These are phyloP conservation scores for Suillus hirtellus DNA, from an alignment of 768 basidiomycete genomes.

Conservation along the genomic window DNA sequence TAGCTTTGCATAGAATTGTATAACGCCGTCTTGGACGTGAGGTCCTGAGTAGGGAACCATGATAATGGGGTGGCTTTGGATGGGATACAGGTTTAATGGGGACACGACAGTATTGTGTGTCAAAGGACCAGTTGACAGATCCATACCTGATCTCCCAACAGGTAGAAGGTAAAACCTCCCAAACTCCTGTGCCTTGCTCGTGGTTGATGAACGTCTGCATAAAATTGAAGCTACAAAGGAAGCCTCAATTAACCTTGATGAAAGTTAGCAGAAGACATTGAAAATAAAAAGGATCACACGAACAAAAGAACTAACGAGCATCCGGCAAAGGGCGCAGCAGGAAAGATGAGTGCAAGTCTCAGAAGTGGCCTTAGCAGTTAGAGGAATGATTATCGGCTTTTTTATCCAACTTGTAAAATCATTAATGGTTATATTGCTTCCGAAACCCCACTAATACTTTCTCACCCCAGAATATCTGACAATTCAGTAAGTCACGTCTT, in stretches of 20 bases:
- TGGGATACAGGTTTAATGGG: conserved; percentile 11
- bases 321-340: conserved; percentile 2
- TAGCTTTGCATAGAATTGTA: conserved; percentile 8
- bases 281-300: not conserved
- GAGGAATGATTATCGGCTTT: conserved; percentile 7
- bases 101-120: not conserved
- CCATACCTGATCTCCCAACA: conserved; percentile 13
- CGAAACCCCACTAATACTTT: not conserved
- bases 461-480: no score
- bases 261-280: not conserved
- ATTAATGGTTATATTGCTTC: conserved; percentile 2
- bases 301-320: not conserved
- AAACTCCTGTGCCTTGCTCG: conserved; percentile 4
- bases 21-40: conserved; percentile 12
- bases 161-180: conserved; percentile 9
- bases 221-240: conserved; percentile 11
- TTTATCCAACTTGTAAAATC: conserved; percentile 3
- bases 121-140: conserved; percentile 11
- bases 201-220: conserved; percentile 8
- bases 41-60: conserved; percentile 34
- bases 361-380: not conserved
- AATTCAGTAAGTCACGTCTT: no score
- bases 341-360: not conserved
- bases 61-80: conserved; percentile 34
- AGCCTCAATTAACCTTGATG: conserved; percentile 6